phyloP scores from a whole-genome alignment of 1,284 basidiomycete species.

The Mycena citricolor region DNA sequence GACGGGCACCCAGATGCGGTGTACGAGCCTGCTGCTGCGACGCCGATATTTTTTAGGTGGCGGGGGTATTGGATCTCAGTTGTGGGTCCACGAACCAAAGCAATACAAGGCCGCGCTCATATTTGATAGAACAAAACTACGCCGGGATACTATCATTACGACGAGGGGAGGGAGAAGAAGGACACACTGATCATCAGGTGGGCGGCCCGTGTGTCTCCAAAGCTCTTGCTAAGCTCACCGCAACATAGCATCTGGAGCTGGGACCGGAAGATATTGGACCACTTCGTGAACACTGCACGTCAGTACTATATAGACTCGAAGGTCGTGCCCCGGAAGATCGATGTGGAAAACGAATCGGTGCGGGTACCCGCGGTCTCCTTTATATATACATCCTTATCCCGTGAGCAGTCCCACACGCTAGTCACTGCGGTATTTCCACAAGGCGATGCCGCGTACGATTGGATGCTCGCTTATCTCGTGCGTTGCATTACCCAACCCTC shows the following conservation, averaged over 20 bases:
- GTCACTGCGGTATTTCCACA: constrained; percentile 14
- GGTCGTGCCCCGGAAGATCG: constrained; percentile 13
- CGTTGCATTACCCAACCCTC: not conserved
- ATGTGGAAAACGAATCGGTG: constrained; percentile 16
- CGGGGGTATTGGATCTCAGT: constrained; percentile 10
- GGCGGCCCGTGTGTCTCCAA: constrained; percentile 4
- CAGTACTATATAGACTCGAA: constrained; percentile 17
- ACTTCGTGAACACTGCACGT: constrained; percentile 11
- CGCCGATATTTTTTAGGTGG: constrained; percentile 8
- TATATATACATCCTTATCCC: not conserved
- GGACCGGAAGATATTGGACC: constrained; percentile 13
- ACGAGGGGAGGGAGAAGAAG: not conserved
- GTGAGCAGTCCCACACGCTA: constrained; percentile 11
- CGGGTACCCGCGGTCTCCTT: not conserved
- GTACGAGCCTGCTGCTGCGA: constrained; percentile 1
- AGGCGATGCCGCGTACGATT: constrained; percentile 12
- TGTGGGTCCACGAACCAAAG: constrained; percentile 1
- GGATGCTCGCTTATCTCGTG: constrained; percentile 19
- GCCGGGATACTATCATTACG: not conserved
- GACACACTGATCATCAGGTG: constrained; percentile 6
- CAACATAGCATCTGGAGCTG: constrained; percentile 11
- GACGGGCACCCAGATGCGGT: constrained; percentile 14
- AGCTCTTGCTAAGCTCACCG: constrained; percentile 10
- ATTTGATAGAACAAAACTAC: not conserved
- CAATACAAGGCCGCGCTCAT: constrained; percentile 5